Conservation (phyloP, 2,329 filamentous ascomycete genomes). For the Phoma herbarum region DNA sequence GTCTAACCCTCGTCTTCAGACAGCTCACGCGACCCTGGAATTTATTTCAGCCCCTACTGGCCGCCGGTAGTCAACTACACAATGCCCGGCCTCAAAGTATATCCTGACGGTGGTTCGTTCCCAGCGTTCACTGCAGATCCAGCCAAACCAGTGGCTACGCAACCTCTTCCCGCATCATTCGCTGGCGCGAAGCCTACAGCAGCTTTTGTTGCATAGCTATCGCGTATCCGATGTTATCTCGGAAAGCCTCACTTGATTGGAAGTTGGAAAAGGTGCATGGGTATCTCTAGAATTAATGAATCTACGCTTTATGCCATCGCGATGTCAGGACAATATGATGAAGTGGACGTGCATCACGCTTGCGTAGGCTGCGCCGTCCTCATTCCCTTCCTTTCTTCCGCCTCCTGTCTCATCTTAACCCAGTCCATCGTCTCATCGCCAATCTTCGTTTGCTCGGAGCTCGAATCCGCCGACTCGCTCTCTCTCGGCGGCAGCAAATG, state of each 20-base stretch:
- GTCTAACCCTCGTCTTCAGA: background rate
- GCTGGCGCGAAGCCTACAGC: slow-evolving; percentile 10
- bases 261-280: too few species aligned
- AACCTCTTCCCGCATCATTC: slow-evolving; percentile 19
- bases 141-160: slow-evolving; percentile 13
- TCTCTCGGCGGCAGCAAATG: background rate
- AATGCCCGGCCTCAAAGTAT: slow-evolving; percentile 19
- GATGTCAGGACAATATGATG: background rate
- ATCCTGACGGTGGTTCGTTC: slow-evolving; percentile 21
- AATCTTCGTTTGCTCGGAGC: slow-evolving; percentile 16
- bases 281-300: background rate
- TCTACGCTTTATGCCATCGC: background rate
- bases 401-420: slow-evolving; percentile 17
- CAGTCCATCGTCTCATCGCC: slow-evolving; percentile 16
- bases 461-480: slow-evolving; percentile 9
- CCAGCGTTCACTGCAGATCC: slow-evolving; percentile 20
- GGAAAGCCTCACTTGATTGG: too few species aligned
- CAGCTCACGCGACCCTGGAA: slow-evolving; percentile 14
- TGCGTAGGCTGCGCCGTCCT: background rate
- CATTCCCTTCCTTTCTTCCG: background rate
- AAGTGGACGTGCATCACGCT: background rate
- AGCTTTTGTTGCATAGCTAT: slow-evolving; percentile 2
- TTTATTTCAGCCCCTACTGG: slow-evolving; percentile 24
- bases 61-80: slow-evolving; percentile 21
- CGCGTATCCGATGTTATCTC: too few species aligned